Conservation (phyloP, 2,329 filamentous ascomycete species). For the Trichoderma polysporum region DNA sequence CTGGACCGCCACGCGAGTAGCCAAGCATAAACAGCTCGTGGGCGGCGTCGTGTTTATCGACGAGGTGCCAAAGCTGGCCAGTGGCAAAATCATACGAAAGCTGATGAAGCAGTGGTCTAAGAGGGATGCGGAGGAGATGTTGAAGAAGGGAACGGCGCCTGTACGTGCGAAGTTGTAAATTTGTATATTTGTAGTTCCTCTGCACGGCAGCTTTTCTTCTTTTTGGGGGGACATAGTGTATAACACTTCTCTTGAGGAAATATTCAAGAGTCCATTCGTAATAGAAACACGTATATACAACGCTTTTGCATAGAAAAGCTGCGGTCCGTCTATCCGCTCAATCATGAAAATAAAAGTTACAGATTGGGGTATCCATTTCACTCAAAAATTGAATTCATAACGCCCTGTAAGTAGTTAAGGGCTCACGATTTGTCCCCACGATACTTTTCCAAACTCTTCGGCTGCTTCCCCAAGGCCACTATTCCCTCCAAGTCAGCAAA, state of each 20-base stretch:
- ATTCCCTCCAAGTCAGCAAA: background rate
- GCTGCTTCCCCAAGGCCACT: slow-evolving; percentile 36
- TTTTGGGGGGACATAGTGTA: background rate
- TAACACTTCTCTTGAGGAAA: background rate
- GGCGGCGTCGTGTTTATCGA: slow-evolving; percentile 56
- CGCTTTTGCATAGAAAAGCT: background rate
- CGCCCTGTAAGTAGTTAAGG: too few species aligned
- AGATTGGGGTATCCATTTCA: background rate
- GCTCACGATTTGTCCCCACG: background rate
- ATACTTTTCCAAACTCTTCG: slow-evolving; percentile 29
- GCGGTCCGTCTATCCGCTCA: background rate
- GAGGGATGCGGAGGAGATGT: slow-evolving; percentile 43
- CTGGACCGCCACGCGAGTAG: slow-evolving; percentile 46
- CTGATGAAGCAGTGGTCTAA: slow-evolving; percentile 58
- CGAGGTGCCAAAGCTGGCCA: slow-evolving; percentile 56
- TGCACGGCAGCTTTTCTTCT: background rate
- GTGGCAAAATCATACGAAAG: slow-evolving; percentile 59
- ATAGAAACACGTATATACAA: background rate
- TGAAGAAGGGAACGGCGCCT: slow-evolving; percentile 22
- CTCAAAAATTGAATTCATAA: too few species aligned
- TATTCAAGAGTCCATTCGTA: background rate
- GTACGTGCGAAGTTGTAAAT: slow-evolving; percentile 10
- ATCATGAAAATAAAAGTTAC: background rate
- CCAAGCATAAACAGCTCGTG: slow-evolving; percentile 52
- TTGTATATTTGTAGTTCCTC: background rate